A percentile compares a stretch with the other conserved stretches of the same genome.
These are phyloP conservation scores for Luvunga scandens DNA, from an alignment of 345 rosid genomes.

Conservation along the genomic window DNA sequence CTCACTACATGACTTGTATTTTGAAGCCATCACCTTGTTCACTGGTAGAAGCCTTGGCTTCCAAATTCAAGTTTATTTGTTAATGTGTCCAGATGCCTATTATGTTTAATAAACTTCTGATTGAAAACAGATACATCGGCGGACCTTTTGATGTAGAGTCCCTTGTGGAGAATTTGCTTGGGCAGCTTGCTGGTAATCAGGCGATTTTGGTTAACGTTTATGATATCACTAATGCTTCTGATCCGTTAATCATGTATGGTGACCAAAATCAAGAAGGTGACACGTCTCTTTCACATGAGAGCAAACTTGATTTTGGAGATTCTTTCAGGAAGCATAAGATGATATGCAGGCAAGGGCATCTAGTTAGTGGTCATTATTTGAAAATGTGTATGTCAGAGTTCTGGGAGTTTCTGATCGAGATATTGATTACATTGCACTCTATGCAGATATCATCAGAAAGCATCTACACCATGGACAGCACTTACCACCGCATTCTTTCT, in stretches of 20 bases:
- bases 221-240: slow-evolving; percentile 81
- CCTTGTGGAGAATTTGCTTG: slow-evolving; percentile 93
- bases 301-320: slow-evolving; percentile 94
- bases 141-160: slow-evolving; percentile 99
- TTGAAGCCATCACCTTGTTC: not conserved
- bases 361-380: not conserved
- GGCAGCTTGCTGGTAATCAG: slow-evolving; percentile 96
- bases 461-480: slow-evolving; percentile 68
- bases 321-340: slow-evolving; percentile 90
- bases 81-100: not conserved
- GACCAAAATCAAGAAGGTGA: slow-evolving; percentile 79
- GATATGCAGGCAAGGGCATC: slow-evolving; percentile 73
- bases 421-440: slow-evolving; percentile 12
- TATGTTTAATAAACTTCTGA: slow-evolving; percentile 9
- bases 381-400: not conserved
- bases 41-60: slow-evolving; percentile 1
- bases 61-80: not conserved
- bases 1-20: not conserved
- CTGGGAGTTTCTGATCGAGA: slow-evolving; percentile 5
- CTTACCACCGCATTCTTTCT: slow-evolving; percentile 63
- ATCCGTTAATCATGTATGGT: slow-evolving; percentile 90
- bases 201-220: slow-evolving; percentile 88
- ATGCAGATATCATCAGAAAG: slow-evolving; percentile 82
- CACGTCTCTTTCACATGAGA: slow-evolving; percentile 63
- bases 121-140: slow-evolving; percentile 76